These are phyloP conservation scores for Mycena capillaripes DNA, from an alignment of 768 basidiomycete species.

Conservation along the genomic window DNA sequence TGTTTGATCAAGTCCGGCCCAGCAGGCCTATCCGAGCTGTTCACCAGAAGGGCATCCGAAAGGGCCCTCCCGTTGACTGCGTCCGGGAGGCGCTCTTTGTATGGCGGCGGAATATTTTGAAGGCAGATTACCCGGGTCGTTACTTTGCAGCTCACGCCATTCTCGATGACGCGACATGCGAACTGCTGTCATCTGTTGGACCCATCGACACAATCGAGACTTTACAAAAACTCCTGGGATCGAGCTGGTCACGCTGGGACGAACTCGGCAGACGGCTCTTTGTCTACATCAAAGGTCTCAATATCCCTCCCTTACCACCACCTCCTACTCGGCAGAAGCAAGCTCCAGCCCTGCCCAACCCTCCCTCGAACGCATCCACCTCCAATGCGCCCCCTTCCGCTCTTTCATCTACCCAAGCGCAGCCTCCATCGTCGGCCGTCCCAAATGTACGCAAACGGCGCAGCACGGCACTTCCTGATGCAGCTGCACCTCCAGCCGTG, in stretches of 20 bases:
- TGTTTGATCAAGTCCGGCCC: neutral
- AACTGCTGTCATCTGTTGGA: neutral
- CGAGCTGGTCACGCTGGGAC: slow-evolving; percentile 16
- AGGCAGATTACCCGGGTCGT: neutral
- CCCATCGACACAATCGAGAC: neutral
- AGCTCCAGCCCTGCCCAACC: neutral
- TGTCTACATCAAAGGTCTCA: neutral
- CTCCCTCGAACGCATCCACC: neutral
- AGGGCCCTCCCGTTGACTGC: neutral
- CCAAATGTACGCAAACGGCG: no score
- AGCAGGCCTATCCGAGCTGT: neutral
- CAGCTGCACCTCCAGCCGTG: no score
- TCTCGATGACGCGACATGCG: slow-evolving; percentile 20
- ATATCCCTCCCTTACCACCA: neutral
- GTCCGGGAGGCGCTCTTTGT: neutral
- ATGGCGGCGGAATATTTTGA: neutral
- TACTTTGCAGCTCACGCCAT: slow-evolving; percentile 1
- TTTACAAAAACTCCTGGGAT: neutral
- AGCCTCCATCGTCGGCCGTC: no score
- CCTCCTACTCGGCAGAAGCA: neutral
- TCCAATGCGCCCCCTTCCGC: neutral
- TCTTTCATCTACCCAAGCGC: no score
- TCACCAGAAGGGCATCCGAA: neutral
- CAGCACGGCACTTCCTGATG: no score
- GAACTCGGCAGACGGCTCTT: neutral